Evolutionary conservation across 768 basidiomycete species (phyloP), one percentile per base, ranked within the genome.

Genomic region (button mushroom (Agaricus bisporus)): DNA sequence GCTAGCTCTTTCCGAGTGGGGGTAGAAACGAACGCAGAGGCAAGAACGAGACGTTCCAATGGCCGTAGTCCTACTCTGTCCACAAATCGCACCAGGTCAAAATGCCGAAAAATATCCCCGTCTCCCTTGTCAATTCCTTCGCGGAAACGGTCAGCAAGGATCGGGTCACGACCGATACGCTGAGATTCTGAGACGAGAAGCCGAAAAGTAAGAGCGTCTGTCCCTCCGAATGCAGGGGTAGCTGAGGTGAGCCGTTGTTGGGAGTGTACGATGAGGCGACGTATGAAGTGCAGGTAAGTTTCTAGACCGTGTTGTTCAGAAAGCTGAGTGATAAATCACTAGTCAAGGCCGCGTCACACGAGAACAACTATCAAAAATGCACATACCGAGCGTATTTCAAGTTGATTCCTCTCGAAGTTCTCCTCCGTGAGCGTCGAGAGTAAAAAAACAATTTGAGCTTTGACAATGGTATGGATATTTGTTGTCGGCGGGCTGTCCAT

Each of bases 381-480:
- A 78, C 93, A 62, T 66, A 98, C 95, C 54, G 91, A 91, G 66
- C 92, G 86, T 63, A 99, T 97, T 75, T 99, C 95, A 53, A 83
- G 73, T 67, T 94, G 87, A 71, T 97, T 92, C 66, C 91, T 83
- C 66, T 91, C 91, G 67, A 92, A 99, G 72, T 93, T 94, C 63
- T 98, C 95, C 73, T 98, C 95, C 55, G 91, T 93, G 57, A 98
- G 82, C 25, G 93, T 98, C 26, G 91, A 93, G 60, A 99, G 81
- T 55, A 98, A 80, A 73, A 99, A 98, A 60, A 95, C 94, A 66
- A 99, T 95, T 78, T 99, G 95, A 56, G 95, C 89, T 72, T 90
- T 91, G 74, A 93, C 91, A 70, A 92, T 92, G 67, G 88, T 91
- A 70, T 91, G 85, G 66, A 92, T 90, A 70, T 89, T 90, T 68